phyloP scores from a whole-genome alignment of 225 moss, liverwort and hornwort species.

The Marchantia polymorpha region DNA sequence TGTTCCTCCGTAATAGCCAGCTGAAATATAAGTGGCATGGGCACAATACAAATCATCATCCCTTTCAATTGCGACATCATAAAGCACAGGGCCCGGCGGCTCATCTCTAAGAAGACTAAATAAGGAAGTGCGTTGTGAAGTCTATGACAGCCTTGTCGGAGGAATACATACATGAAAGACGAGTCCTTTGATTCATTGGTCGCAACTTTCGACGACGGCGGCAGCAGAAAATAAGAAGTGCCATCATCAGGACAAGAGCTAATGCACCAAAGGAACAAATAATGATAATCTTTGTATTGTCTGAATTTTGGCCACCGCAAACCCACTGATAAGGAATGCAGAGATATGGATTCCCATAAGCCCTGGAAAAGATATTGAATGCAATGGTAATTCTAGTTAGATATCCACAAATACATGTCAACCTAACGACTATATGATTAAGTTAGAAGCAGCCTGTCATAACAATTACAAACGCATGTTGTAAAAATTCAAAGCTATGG shows the following conservation, averaged over 20 bases:
- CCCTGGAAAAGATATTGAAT: slow-evolving; percentile 15
- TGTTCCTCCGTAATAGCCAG: slow-evolving; percentile 18
- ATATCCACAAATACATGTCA: not conserved
- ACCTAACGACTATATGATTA: not conserved
- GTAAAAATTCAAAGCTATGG: not conserved
- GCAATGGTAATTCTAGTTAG: not conserved
- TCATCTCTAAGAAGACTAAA: not conserved
- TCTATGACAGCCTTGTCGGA: not conserved
- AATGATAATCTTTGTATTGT: slow-evolving; percentile 13
- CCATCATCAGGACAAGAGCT: slow-evolving; percentile 14
- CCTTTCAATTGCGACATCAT: too few relatives aligned
- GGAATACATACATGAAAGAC: slow-evolving; percentile 18
- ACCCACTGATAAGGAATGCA: slow-evolving; percentile 18
- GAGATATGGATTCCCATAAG: slow-evolving; percentile 30
- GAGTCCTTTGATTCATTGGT: slow-evolving; percentile 14
- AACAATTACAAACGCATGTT: not conserved
- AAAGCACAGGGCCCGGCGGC: not conserved
- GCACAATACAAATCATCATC: not conserved
- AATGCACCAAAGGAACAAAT: slow-evolving; percentile 14
- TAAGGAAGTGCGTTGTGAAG: not conserved
- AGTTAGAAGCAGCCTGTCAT: too few relatives aligned
- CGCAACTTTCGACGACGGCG: slow-evolving; percentile 20
- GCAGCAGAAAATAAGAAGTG: slow-evolving; percentile 21
- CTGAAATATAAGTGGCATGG: not conserved
- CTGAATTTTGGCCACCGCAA: slow-evolving; percentile 6